phyloP scores from a whole-genome alignment of 2,329 filamentous ascomycete genomes.

The Chaetomiaceae sp. region DNA sequence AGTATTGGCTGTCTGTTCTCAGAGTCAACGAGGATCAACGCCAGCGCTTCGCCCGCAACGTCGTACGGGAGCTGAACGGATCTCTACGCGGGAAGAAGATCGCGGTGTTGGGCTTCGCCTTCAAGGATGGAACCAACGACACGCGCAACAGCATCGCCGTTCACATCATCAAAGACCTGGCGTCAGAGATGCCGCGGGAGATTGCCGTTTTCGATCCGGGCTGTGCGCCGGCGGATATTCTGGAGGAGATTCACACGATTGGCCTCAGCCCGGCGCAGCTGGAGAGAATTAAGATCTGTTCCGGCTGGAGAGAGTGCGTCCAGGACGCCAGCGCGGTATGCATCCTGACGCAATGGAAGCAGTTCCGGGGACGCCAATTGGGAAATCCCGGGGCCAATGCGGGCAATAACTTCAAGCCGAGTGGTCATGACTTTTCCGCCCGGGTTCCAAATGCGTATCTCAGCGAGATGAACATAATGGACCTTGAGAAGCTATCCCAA shows the following conservation, averaged over 20 bases:
- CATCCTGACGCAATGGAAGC: slow-evolving; percentile 50
- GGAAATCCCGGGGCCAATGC: slow-evolving; percentile 13
- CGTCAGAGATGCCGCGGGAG: slow-evolving; percentile 45
- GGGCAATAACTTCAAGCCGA: background rate
- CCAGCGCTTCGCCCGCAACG: slow-evolving; percentile 48
- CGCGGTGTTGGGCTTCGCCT: slow-evolving; percentile 55
- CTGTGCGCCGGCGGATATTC: slow-evolving; percentile 32
- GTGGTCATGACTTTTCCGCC: background rate
- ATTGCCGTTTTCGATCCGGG: slow-evolving; percentile 53
- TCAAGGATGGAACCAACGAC: slow-evolving; percentile 59
- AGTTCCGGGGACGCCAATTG: slow-evolving; percentile 39
- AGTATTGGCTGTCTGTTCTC: slow-evolving; percentile 56
- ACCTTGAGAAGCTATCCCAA: slow-evolving; percentile 24
- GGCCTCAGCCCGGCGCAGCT: slow-evolving; percentile 29
- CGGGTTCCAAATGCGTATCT: slow-evolving; percentile 2
- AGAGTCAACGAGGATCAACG: slow-evolving; percentile 57
- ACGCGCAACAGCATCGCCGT: slow-evolving; percentile 53
- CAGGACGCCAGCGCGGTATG: slow-evolving; percentile 43
- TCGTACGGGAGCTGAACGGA: slow-evolving; percentile 51
- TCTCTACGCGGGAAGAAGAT: slow-evolving; percentile 53
- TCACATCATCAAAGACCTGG: slow-evolving; percentile 47
- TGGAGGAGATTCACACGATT: slow-evolving; percentile 29
- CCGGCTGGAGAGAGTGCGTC: slow-evolving; percentile 42
- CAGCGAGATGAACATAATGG: slow-evolving; percentile 30
- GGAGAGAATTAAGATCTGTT: slow-evolving; percentile 36